phyloP scores from a whole-genome alignment of 495 filamentous ascomycete genomes.

The Arthonia radiata region DNA sequence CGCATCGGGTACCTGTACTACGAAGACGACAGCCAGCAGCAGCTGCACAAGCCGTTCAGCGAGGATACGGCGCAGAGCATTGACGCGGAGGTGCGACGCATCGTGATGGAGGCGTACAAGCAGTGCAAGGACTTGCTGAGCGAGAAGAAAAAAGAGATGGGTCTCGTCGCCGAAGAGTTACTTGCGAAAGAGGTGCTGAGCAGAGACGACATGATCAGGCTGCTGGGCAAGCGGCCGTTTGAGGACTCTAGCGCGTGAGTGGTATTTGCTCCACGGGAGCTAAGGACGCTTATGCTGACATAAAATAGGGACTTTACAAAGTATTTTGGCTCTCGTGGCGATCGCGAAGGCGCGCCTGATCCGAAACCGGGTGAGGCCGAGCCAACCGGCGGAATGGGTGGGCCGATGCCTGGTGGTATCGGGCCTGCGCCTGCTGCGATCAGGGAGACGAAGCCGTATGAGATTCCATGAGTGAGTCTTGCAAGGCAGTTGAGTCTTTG shows the following conservation, averaged over 20 bases:
- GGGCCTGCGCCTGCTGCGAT: too few species aligned
- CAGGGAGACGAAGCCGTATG: too few species aligned
- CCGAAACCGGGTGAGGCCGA: too few species aligned
- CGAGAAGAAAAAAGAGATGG: constrained; percentile 70
- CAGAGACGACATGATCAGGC: constrained; percentile 70
- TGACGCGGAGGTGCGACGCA: constrained; percentile 68
- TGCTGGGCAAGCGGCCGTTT: constrained; percentile 63
- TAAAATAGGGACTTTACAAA: constrained; percentile 74
- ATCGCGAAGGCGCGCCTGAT: constrained; percentile 3
- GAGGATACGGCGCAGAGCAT: constrained; percentile 81
- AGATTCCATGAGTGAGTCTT: too few species aligned
- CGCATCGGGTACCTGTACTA: constrained; percentile 83
- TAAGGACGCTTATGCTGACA: too few species aligned
- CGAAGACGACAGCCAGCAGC: constrained; percentile 43
- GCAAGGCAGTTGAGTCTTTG: too few species aligned
- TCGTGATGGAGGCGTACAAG: constrained; percentile 74
- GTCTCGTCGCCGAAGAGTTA: constrained; percentile 78
- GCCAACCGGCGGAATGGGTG: too few species aligned
- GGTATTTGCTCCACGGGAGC: too few species aligned
- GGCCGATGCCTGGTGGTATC: too few species aligned
- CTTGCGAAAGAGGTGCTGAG: constrained; percentile 73
- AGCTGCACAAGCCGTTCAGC: constrained; percentile 81
- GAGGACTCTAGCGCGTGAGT: too few species aligned
- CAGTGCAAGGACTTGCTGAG: constrained; percentile 64
- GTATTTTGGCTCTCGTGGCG: constrained; percentile 38